These are phyloP conservation scores for Tolypocladium tropicale DNA, from an alignment of 2,329 filamentous ascomycete species.

Conservation along the genomic window DNA sequence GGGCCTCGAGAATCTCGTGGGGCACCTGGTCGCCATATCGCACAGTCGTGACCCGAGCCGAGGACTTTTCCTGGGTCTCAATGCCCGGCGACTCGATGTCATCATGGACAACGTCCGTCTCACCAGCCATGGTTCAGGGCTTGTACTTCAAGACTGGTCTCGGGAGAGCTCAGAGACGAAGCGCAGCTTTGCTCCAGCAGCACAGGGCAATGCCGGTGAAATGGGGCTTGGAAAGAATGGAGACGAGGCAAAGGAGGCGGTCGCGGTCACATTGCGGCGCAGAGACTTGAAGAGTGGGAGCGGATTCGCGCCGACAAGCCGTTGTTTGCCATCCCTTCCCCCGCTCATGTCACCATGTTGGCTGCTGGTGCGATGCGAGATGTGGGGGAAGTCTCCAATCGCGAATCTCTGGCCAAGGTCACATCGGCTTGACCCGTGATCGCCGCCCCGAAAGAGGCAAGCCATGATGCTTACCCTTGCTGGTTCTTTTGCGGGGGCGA, in stretches of 20 bases:
- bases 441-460: neutral
- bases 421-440: constrained; percentile 2
- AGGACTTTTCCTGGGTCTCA: constrained; percentile 1
- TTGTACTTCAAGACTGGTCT: neutral
- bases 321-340: neutral
- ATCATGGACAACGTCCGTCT: neutral
- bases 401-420: neutral
- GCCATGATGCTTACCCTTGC: neutral
- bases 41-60: neutral
- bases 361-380: neutral
- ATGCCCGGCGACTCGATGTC: neutral
- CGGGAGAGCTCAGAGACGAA: neutral
- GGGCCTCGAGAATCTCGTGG: constrained; percentile 25
- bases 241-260: neutral
- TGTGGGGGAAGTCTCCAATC: neutral
- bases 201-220: neutral
- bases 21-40: constrained; percentile 25
- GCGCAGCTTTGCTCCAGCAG: neutral
- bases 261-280: neutral
- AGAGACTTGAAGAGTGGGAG: neutral
- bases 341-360: neutral
- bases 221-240: neutral
- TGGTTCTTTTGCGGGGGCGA: neutral
- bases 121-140: neutral
- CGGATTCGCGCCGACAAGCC: neutral